Evolutionary conservation across 1,284 basidiomycete species (phyloP).

Genomic region (Ganoderma sp.): DNA sequence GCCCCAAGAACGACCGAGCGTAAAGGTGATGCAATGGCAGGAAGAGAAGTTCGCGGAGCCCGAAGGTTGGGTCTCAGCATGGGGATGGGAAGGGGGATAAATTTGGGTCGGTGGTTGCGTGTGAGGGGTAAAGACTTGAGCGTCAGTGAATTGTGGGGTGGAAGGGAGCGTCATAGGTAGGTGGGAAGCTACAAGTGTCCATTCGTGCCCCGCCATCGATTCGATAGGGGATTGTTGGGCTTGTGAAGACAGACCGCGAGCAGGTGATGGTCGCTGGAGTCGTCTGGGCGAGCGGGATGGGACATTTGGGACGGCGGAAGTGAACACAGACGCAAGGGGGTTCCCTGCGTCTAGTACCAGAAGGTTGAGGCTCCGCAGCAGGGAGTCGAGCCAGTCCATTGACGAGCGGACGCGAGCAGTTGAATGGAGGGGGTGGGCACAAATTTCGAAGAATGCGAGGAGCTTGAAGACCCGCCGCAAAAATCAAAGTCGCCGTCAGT

Average conservation of each 20-base stretch:
- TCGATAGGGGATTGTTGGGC: neutral
- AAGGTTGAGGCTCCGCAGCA: constrained; percentile 66
- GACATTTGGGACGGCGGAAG: constrained; percentile 48
- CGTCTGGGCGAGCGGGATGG: neutral
- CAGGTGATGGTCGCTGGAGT: neutral
- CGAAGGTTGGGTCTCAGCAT: neutral
- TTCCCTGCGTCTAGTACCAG: constrained; percentile 53
- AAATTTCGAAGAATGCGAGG: constrained; percentile 72
- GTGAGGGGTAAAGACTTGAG: neutral
- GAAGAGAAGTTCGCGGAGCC: neutral
- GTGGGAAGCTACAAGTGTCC: constrained; percentile 1
- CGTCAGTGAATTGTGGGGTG: neutral
- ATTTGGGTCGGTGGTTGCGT: neutral
- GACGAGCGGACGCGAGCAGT: constrained; percentile 59
- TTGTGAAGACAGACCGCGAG: neutral
- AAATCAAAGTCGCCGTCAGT: constrained; percentile 4
- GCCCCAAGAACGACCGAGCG: constrained; percentile 57
- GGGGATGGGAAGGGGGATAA: neutral
- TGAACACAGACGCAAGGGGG: constrained; percentile 52
- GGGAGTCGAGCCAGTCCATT: constrained; percentile 65
- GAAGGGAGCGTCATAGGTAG: neutral
- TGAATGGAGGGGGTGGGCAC: constrained; percentile 66
- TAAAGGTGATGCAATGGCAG: constrained; percentile 60
- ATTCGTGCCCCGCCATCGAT: neutral
- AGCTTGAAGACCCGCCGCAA: constrained; percentile 48